These are phyloP conservation scores for Cicer bijugum DNA, from an alignment of 306 rosid genomes.

Conservation along the genomic window DNA sequence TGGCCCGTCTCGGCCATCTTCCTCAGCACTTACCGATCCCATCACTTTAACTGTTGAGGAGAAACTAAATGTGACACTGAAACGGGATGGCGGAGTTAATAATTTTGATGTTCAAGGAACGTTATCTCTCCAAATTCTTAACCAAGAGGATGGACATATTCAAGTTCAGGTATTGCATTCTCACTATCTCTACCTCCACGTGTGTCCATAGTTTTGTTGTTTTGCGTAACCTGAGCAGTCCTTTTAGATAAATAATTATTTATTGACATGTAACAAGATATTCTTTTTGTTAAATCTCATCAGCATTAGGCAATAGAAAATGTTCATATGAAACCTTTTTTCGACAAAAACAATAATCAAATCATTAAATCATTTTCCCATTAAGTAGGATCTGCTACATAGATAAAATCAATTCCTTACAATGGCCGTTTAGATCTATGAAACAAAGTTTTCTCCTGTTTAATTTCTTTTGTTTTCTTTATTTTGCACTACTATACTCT, in stretches of 20 bases:
- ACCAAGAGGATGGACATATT: slow-evolving; percentile 80
- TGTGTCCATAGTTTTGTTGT: neutral
- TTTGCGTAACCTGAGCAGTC: slow-evolving; percentile 1
- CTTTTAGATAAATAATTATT: neutral
- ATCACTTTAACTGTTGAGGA: slow-evolving; percentile 89
- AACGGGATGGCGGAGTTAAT: slow-evolving; percentile 94
- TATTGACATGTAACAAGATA: neutral
- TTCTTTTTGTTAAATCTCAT: neutral
- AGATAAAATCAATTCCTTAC: neutral
- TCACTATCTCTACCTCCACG: slow-evolving; percentile 2
- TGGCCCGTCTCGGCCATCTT: slow-evolving; percentile 68
- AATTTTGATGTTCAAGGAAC: slow-evolving; percentile 95
- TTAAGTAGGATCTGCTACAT: neutral
- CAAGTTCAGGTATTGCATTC: slow-evolving; percentile 78
- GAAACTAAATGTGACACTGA: slow-evolving; percentile 83
- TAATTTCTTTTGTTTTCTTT: neutral
- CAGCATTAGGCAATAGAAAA: neutral
- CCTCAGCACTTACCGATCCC: slow-evolving; percentile 84
- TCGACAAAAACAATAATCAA: neutral
- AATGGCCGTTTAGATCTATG: neutral
- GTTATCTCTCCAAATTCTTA: slow-evolving; percentile 86
- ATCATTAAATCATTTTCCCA: neutral
- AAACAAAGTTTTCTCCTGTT: neutral
- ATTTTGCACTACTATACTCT: neutral
- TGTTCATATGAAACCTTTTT: neutral